Base-by-base conservation (phyloP, 1,284 basidiomycete genomes). In the Caloboletus inedulis region DNA sequence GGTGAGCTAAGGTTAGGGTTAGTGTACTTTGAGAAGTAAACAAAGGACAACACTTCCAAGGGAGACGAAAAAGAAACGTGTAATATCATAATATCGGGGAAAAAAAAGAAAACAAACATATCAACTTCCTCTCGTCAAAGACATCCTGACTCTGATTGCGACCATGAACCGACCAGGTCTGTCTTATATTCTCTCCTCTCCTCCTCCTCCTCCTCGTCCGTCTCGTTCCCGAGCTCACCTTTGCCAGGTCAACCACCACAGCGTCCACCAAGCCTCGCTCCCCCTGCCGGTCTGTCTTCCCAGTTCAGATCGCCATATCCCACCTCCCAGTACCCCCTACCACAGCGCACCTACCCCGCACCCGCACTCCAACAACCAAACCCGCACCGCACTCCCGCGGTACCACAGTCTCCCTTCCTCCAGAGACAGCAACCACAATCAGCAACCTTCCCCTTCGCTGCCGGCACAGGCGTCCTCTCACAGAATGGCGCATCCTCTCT, bases 161-260 rank as follows among this genome's bases (percentile, higher is more conserved):
- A 33, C 41, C 33, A 60, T 68, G 66, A 68, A 71, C 58, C 48
- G 66, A 61, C 60, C 66, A 69, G 69, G 66, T 62, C 7, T 3
- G 64, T 64, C 25, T 16, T 37, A 7, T 33, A 13, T 12, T 3
- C 13, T 13, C 25, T 31, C 16, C 6, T 25, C 42, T 21, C 13
- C 14, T 29, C 25, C 43, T 34, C 36, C 29, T 21, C 21, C 44
- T 33, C 33, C 16, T 41, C 43, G 8, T 42, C 41, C 31, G 5
- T 19, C 10, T 48, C 27, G 5, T 18, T 9, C 25, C 36, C 40
- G 2, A 5, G 31, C 56, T 62, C 43, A 58, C 57, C 2, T 40
- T 14, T 16, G 3, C 34, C 68, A 89, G 87, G 87, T 62, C 87
- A 89, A 79, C 84, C 87, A 51, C 85, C 85, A 63, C 87, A 87